Evolutionary conservation across 2,329 filamentous ascomycete genomes (phyloP), one percentile per base, ranked within the genome.

Genomic region (Calonectria leucothoes): DNA sequence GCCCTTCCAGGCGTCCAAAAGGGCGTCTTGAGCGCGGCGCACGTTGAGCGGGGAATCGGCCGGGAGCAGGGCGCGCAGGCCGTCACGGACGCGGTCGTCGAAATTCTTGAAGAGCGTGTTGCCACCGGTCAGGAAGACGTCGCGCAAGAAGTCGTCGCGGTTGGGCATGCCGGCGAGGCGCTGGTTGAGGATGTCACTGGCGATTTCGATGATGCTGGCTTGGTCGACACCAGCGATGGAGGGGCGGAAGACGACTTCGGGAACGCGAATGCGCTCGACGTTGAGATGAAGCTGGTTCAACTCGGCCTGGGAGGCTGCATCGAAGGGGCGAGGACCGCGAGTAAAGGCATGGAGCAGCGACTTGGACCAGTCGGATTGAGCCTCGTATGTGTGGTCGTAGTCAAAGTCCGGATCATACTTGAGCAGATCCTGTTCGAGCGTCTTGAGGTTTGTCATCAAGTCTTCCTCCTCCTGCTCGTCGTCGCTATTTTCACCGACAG

Each of bases 391-490:
- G 83, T 97, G 93, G 76, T 98, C 93, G 84, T 98, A 96, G 2
- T 94, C 96, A 82, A 99, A 99, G 57, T 93, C 89, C 0, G 95
- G 93, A 82, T 99, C 97, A 84, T 97, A 94, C 80, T 94, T 89
- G 35, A 99, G 91, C 25, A 99, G 90, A 79, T 98, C 95, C 66
- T 92, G 89, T 86, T 99, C 97, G 15, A 98, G 91, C 2, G 87
- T 88, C 82, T 94, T 94, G 57, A 99, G 90, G 71, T 89, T 91
- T 6, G 89, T 91, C 71, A 91, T 90, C 0, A 98, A 90, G 80
- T 98, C 96, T 83, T 96, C 94, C 82, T 98, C 96, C 82, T 98
- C 96, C 65, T 98, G 95, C 80, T 96, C 94, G 77, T 98, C 96
- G 75, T 97, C 95, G 81, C 94, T 95, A 78, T 89, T 89, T 10